Conservation (phyloP, 164 flowering plant genomes). For the Vitis amurensis region DNA sequence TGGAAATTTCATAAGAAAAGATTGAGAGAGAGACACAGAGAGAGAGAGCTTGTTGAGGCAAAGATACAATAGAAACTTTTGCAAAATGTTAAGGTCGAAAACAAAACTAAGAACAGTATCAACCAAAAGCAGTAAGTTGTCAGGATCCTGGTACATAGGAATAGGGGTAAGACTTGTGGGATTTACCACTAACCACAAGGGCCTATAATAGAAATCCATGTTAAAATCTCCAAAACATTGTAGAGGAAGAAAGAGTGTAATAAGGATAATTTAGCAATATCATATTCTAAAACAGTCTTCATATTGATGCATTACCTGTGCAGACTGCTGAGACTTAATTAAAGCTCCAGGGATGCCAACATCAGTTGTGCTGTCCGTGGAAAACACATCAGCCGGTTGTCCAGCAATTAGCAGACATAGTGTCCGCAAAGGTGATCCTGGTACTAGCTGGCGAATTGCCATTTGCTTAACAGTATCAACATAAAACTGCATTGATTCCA, state of each 20-base stretch:
- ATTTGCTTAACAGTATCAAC: slow-evolving; percentile 88
- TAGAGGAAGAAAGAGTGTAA: not conserved
- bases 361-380: slow-evolving; percentile 27
- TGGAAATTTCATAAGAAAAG: slow-evolving; percentile 19
- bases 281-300: not conserved
- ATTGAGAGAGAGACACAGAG: not conserved
- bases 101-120: too few relatives aligned
- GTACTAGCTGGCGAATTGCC: slow-evolving; percentile 76
- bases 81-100: too few relatives aligned
- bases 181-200: not conserved
- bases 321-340: slow-evolving; percentile 46
- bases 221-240: not conserved
- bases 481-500: slow-evolving; percentile 61
- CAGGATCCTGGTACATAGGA: too few relatives aligned
- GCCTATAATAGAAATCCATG: not conserved
- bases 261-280: not conserved
- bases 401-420: slow-evolving; percentile 90
- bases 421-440: slow-evolving; percentile 93
- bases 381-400: slow-evolving; percentile 89
- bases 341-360: slow-evolving; percentile 26
- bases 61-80: too few relatives aligned
- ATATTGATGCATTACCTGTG: slow-evolving; percentile 48
- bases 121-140: too few relatives aligned
- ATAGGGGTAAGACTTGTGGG: too few relatives aligned
- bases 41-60: not conserved